Conservation (phyloP, 1,139 yeast species). For the Pichia sp. region DNA sequence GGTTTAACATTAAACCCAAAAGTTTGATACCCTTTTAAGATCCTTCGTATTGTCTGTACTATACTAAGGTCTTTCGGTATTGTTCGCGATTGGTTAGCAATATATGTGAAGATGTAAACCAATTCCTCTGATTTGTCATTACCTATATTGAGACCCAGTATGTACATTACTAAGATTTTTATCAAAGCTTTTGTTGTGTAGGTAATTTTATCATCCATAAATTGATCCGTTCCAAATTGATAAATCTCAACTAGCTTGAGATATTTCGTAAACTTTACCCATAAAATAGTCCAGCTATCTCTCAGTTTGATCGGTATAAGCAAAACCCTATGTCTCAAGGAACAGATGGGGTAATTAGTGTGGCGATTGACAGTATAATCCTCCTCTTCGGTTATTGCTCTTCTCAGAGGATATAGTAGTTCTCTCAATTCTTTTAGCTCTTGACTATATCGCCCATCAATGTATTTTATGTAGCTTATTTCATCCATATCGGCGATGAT, state of each 20-base stretch:
- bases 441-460: neutral
- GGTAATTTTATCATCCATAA: constrained; percentile 10
- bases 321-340: constrained; percentile 13
- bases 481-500: neutral
- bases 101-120: constrained; percentile 11
- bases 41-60: constrained; percentile 12
- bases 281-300: constrained; percentile 20
- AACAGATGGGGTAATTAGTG: neutral
- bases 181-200: constrained; percentile 14
- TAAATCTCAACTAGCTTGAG: constrained; percentile 15
- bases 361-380: neutral
- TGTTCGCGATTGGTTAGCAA: constrained; percentile 15
- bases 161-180: constrained; percentile 10
- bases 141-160: constrained; percentile 10
- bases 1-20: constrained; percentile 18
- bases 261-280: constrained; percentile 19
- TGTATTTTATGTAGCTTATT: too few species aligned
- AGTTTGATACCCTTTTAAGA: constrained; percentile 17
- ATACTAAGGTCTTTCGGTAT: constrained; percentile 10
- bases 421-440: constrained; percentile 4
- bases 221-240: constrained; percentile 13
- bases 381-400: neutral
- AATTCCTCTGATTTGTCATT: constrained; percentile 12
- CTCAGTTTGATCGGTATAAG: constrained; percentile 17
- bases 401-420: constrained; percentile 6